These are phyloP conservation scores for Rhodotorula sp. DNA, from an alignment of 1,284 basidiomycete genomes.

Conservation along the genomic window DNA sequence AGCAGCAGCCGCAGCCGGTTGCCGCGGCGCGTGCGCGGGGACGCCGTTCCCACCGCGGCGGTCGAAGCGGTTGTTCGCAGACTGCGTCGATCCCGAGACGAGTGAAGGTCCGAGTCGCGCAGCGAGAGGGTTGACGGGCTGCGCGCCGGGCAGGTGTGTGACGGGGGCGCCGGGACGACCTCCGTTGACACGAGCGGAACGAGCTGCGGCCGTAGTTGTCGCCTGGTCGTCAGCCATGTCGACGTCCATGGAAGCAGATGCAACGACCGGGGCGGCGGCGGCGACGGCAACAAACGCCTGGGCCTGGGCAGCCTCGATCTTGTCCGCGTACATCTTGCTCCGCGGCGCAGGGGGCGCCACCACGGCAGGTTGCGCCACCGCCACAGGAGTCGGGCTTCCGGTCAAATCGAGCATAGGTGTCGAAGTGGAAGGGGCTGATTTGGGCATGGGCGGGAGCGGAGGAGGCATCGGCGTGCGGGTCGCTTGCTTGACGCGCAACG, in stretches of 20 bases:
- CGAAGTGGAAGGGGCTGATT: neutral
- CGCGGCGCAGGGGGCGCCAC: neutral
- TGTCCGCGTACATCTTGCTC: conserved; percentile 37
- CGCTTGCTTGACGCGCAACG: conserved; percentile 24
- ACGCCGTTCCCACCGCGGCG: neutral
- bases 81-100: neutral
- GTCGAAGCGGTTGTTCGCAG: neutral
- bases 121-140: neutral
- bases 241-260: conserved; percentile 19
- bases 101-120: neutral
- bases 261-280: neutral
- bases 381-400: neutral
- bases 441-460: neutral
- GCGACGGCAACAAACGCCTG: neutral
- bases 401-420: neutral
- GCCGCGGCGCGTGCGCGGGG: too few species aligned
- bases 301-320: conserved; percentile 15
- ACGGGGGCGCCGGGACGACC: conserved; percentile 1
- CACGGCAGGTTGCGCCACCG: neutral
- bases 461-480: conserved; percentile 23
- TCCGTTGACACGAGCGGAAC: neutral
- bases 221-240: conserved; percentile 6
- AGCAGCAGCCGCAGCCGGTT: too few species aligned
- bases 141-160: neutral
- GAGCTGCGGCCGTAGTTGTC: neutral